Conservation (phyloP, 176 grass and related monocot genomes). For the barley (Hordeum vulgare) region MorexV3_pseudomolecules_assembly NC_058522.1:82665389-82665888, state of each 20-base stretch:
- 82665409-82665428: neutral
- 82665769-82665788: neutral
- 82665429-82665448: neutral
- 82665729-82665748: no score
- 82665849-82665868: slow-evolving; percentile 4
- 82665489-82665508: no score
- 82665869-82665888: slow-evolving; percentile 67
- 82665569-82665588: no score
- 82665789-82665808: neutral
- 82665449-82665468: neutral
- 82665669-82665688: no score
- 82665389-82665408: neutral
- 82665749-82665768: neutral
- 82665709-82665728: no score
- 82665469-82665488: neutral
- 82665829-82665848: neutral
- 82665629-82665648: no score
- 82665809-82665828: neutral
- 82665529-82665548: no score
- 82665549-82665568: no score
- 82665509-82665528: neutral
- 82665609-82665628: no score
- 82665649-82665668: no score
- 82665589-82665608: no score
- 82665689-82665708: no score